These are phyloP conservation scores for Ophiostoma sp. DNA, from an alignment of 2,329 filamentous ascomycete genomes.

Conservation along the genomic window DNA sequence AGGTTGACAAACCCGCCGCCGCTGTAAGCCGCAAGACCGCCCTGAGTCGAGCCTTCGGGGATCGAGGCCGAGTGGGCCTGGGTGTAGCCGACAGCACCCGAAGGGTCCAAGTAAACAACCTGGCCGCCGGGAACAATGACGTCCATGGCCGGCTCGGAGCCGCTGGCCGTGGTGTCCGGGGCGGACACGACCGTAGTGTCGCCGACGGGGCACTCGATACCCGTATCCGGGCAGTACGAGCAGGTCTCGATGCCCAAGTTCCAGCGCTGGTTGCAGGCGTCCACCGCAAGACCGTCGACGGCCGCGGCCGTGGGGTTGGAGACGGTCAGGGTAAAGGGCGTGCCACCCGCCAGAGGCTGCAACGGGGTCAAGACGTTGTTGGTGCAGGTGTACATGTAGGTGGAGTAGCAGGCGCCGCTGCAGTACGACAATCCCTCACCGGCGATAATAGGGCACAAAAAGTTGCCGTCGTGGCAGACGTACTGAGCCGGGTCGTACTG, in stretches of 20 bases:
- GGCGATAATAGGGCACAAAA: conserved; percentile 39
- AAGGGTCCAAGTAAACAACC: conserved; percentile 35
- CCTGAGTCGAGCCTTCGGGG: conserved; percentile 33
- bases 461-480: conserved; percentile 36
- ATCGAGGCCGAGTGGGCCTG: conserved; percentile 39
- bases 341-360: conserved; percentile 28
- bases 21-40: conserved; percentile 36
- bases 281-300: conserved; percentile 37
- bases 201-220: conserved; percentile 36
- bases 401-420: conserved; percentile 40
- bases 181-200: conserved; percentile 34
- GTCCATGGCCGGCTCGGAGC: conserved; percentile 33
- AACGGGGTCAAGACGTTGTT: conserved; percentile 34
- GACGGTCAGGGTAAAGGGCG: conserved; percentile 36
- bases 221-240: conserved; percentile 36
- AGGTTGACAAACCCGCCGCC: conserved; percentile 40
- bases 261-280: conserved; percentile 34
- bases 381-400: conserved; percentile 39
- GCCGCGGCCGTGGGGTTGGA: conserved; percentile 35
- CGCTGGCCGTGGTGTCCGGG: not conserved
- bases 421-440: conserved; percentile 40
- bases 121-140: conserved; percentile 40
- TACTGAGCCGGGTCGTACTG: conserved; percentile 33
- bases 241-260: conserved; percentile 34
- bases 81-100: conserved; percentile 38